Base-by-base conservation (phyloP, 164 flowering plant species). In the Aristolochia californica region DNA sequence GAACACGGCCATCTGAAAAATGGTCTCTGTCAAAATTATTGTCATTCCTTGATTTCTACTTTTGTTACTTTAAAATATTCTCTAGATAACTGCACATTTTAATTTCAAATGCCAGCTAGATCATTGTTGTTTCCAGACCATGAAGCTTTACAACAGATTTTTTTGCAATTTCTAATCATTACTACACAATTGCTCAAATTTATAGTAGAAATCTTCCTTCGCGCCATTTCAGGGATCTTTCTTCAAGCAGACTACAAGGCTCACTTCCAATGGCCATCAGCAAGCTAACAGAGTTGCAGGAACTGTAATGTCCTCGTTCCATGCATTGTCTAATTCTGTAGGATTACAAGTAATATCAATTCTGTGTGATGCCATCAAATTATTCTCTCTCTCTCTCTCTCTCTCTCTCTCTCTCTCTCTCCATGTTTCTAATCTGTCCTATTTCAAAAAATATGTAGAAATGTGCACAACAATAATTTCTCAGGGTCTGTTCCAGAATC, bases 401-500 rank as follows among this genome's bases (percentile, higher is more conserved):
- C 40, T 34, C 40, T 12, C 40, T n/a, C n/a, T 28, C 7, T 28
- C 34, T 28, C 34, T 34, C 40, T 34, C 40, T 34, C 40, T 12
- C 40, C 40, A 34, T 34, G 10, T 34, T 8, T 34, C 40, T 34
- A 34, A 34, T 34, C 40, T 34, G 10, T 34, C 40, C 10, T 34
- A 3, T 34, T 34, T 8, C 10, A 5, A 34, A 2, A 34, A 34
- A 43, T 28, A 25, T 48, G 21, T 79, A 85, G 87, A 68, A 81
- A 86, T 74, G 27, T 83, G 38, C 73, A 85, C 34, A 64, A 78
- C 68, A 86, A 86, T 68, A 72, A 78, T 52, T 68, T 86, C 47
- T 53, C 8, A 17, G 94, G 94, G 27, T 23, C 60, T 15, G 49
- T 80, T 62, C 77, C 83, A 43, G 72, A 66, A 27, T 71, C 85